Evolutionary conservation across 2,329 filamentous ascomycete species (phyloP).

Genomic region (Alternaria solani): DNA sequence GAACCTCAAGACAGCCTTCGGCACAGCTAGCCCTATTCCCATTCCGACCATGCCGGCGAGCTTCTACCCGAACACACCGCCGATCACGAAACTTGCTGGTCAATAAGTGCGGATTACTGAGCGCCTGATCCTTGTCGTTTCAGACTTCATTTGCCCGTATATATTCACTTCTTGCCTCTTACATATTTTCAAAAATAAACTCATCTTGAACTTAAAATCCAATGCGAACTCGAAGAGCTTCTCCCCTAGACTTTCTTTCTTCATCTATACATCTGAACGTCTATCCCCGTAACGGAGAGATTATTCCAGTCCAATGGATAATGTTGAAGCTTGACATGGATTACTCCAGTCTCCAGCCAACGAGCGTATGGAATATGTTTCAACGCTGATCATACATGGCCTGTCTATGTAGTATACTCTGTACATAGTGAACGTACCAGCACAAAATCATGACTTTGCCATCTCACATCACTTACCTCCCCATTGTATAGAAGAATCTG

Average conservation of each 20-base stretch:
- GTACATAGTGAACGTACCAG: neutral
- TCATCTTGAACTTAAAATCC: neutral
- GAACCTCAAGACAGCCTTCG: slow-evolving; percentile 40
- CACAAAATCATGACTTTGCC: neutral
- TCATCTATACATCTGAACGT: neutral
- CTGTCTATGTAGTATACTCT: neutral
- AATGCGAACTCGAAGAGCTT: neutral
- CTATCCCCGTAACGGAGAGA: neutral
- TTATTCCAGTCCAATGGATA: neutral
- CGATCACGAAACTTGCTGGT: slow-evolving; percentile 42
- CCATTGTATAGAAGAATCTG: too few relatives aligned
- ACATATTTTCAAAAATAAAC: neutral
- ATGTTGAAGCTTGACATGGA: neutral
- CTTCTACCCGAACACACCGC: slow-evolving; percentile 51
- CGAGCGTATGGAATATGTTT: neutral
- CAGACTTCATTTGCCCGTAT: neutral
- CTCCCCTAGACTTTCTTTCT: neutral
- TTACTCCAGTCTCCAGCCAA: neutral
- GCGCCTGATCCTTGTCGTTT: neutral
- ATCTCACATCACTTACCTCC: neutral
- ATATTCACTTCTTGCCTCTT: neutral
- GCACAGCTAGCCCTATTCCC: slow-evolving; percentile 49
- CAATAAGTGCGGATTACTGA: slow-evolving; percentile 5
- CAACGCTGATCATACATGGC: neutral
- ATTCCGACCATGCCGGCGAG: slow-evolving; percentile 53